Conservation (phyloP, 2,329 filamentous ascomycete species). For the Plectosphaerella plurivora region DNA sequence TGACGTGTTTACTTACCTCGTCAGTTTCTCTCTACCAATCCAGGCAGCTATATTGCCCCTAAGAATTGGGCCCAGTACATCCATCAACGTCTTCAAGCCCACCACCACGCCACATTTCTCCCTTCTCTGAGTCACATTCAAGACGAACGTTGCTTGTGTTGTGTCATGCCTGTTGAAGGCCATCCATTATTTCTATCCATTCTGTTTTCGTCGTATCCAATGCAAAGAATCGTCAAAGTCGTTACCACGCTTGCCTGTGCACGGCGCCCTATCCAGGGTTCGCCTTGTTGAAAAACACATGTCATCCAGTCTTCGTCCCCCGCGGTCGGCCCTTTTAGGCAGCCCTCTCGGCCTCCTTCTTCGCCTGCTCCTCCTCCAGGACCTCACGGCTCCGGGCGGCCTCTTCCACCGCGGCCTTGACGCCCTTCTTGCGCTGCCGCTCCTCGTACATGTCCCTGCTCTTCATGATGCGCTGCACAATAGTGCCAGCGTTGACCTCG, state of each 20-base stretch:
- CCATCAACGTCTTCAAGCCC: too few relatives aligned
- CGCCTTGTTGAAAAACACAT: too few relatives aligned
- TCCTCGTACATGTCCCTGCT: conserved; percentile 87
- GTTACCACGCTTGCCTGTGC: too few relatives aligned
- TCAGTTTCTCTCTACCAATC: too few relatives aligned
- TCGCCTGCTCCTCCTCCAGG: conserved; percentile 54
- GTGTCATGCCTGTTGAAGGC: conserved; percentile 11
- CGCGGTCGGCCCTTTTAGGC: neutral
- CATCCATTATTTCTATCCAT: neutral
- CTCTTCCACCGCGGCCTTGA: conserved; percentile 75
- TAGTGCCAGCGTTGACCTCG: conserved; percentile 86
- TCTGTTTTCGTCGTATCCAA: neutral
- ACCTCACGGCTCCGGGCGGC: conserved; percentile 58
- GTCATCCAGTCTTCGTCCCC: neutral
- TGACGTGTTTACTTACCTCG: too few relatives aligned
- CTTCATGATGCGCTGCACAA: conserved; percentile 85
- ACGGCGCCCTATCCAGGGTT: too few relatives aligned
- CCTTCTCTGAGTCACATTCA: too few relatives aligned
- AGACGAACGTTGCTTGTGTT: too few relatives aligned
- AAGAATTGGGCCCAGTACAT: too few relatives aligned
- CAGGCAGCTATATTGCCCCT: too few relatives aligned
- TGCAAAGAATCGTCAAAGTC: conserved; percentile 3
- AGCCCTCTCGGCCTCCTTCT: conserved; percentile 36
- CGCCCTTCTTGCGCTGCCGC: conserved; percentile 81
- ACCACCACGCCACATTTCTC: too few relatives aligned